A percentile compares a stretch with the other conserved stretches of the same genome.
phyloP scores from a whole-genome alignment of 140 eudicot genomes.

The Senecio squalidus region DNA sequence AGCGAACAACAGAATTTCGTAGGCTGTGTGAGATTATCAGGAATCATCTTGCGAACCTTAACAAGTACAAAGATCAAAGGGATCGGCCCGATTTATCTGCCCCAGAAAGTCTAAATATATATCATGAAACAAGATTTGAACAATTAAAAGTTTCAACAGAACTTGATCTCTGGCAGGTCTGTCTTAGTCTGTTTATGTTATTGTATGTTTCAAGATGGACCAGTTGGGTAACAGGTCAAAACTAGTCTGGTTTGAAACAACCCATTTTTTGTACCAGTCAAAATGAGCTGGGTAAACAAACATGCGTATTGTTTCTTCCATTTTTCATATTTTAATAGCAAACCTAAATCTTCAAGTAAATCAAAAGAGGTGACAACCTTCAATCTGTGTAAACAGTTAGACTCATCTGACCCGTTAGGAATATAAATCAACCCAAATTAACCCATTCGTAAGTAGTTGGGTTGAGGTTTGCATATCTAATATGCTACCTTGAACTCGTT shows the following conservation, averaged over 20 bases:
- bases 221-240: background rate
- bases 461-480: background rate
- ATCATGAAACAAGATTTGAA: conserved; percentile 88
- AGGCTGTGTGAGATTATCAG: conserved; percentile 92
- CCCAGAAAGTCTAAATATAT: conserved; percentile 81
- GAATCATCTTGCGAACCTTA: conserved; percentile 86
- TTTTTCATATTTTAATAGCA: too few relatives aligned
- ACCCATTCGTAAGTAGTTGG: background rate
- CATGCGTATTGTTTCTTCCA: background rate
- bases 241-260: background rate
- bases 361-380: too few relatives aligned
- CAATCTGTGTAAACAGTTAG: background rate
- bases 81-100: conserved; percentile 88
- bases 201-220: background rate
- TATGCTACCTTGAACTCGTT: background rate
- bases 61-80: conserved; percentile 86
- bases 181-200: background rate
- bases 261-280: background rate
- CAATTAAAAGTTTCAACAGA: conserved; percentile 93
- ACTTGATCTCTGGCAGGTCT: conserved; percentile 96
- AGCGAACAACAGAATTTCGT: conserved; percentile 79
- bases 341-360: too few relatives aligned
- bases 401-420: background rate
- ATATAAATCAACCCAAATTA: background rate
- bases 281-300: background rate